Percentiles rank a stretch among this genome's conserved stretches.
These are phyloP conservation scores for Pythium graminicola DNA, from an alignment of 352 stramenopile species.

Conservation along the genomic window DNA sequence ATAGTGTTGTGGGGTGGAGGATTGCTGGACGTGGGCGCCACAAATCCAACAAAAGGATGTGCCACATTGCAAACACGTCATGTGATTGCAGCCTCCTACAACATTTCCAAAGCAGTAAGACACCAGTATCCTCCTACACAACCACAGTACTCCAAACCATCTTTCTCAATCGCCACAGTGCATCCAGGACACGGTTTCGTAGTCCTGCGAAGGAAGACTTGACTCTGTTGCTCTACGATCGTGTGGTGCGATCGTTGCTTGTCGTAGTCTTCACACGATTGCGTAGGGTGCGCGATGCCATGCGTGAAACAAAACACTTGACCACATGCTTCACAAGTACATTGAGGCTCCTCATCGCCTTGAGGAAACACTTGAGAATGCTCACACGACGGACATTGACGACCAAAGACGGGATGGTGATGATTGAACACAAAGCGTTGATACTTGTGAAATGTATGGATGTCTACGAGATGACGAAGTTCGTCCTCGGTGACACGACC, in stretches of 20 bases:
- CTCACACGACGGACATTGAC: background rate
- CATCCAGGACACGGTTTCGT: constrained; percentile 4
- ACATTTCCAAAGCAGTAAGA: too few species aligned
- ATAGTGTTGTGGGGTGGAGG: background rate
- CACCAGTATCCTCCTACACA: too few species aligned
- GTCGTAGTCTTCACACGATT: background rate
- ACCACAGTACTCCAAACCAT: too few species aligned
- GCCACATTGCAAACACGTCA: constrained; percentile 5
- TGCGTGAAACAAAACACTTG: background rate
- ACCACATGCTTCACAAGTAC: background rate
- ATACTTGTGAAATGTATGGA: background rate
- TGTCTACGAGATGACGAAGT: background rate
- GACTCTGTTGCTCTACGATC: background rate
- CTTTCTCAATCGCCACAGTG: constrained; percentile 1
- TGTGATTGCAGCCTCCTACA: constrained; percentile 15
- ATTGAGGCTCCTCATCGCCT: background rate
- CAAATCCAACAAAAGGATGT: constrained; percentile 11
- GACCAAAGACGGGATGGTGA: background rate
- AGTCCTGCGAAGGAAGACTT: background rate
- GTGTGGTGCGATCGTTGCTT: background rate
- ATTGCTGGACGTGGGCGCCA: background rate
- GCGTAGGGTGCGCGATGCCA: background rate
- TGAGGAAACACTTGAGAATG: background rate
- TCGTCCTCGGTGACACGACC: background rate
- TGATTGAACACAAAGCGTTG: background rate